phyloP scores from a whole-genome alignment of 2,329 filamentous ascomycete species.

The Coniochaeta sp. region DNA sequence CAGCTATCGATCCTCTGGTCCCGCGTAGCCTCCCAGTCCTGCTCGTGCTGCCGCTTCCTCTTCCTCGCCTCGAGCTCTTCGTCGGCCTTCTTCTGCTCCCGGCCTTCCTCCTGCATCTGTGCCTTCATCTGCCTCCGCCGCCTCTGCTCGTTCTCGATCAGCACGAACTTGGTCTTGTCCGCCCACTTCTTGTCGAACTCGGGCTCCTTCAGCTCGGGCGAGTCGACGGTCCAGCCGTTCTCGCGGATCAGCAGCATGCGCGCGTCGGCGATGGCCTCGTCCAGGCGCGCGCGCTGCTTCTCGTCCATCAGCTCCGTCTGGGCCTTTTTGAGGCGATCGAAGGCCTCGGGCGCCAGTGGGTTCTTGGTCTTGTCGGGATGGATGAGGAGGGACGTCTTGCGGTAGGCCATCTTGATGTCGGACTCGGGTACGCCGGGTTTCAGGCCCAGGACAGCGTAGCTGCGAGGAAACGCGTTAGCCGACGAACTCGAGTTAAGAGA shows the following conservation, averaged over 20 bases:
- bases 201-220: slow-evolving; percentile 74
- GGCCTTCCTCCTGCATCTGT: slow-evolving; percentile 92
- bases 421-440: slow-evolving; percentile 92
- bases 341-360: slow-evolving; percentile 83
- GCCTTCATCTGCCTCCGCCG: slow-evolving; percentile 81
- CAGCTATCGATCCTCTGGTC: slow-evolving; percentile 91
- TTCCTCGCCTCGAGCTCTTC: slow-evolving; percentile 76
- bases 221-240: slow-evolving; percentile 86
- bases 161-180: slow-evolving; percentile 80
- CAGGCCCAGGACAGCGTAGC: slow-evolving; percentile 90
- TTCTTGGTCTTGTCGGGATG: slow-evolving; percentile 98
- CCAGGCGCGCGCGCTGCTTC: slow-evolving; percentile 77
- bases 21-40: slow-evolving; percentile 89
- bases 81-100: slow-evolving; percentile 78
- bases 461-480: slow-evolving; percentile 21
- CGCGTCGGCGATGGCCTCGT: slow-evolving; percentile 93
- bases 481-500: not conserved
- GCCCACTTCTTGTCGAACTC: slow-evolving; percentile 83
- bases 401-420: slow-evolving; percentile 91
- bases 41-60: slow-evolving; percentile 83
- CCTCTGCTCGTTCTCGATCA: slow-evolving; percentile 88
- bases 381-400: slow-evolving; percentile 97
- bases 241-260: slow-evolving; percentile 92
- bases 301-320: slow-evolving; percentile 89
- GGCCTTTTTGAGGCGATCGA: slow-evolving; percentile 93